These are phyloP conservation scores for Musa beccarii DNA, from an alignment of 176 grass and related monocot species.

Conservation along the genomic window DNA sequence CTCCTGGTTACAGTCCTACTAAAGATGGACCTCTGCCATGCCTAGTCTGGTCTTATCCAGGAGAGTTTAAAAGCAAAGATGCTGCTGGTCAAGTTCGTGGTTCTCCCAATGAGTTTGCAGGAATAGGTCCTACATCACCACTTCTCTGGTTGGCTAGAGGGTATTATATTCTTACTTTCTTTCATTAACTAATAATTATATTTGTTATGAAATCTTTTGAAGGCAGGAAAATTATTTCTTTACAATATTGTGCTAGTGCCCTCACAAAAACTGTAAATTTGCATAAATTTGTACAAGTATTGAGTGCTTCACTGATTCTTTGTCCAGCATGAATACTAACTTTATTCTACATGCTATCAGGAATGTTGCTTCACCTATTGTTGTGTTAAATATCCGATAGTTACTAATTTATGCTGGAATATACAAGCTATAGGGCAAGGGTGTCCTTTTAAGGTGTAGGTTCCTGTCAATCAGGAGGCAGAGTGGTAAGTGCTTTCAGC, in stretches of 20 bases:
- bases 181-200: constrained; percentile 26
- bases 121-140: constrained; percentile 72
- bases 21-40: constrained; percentile 88
- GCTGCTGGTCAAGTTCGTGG: constrained; percentile 97
- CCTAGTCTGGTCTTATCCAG: constrained; percentile 95
- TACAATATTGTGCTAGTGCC: not conserved
- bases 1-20: constrained; percentile 70
- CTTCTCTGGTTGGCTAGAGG: constrained; percentile 97
- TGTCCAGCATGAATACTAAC: too few relatives aligned
- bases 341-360: too few relatives aligned
- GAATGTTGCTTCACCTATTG: too few relatives aligned
- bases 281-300: not conserved
- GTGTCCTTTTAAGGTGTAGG: too few relatives aligned
- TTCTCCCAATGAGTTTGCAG: constrained; percentile 94
- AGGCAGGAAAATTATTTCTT: constrained; percentile 10
- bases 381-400: too few relatives aligned
- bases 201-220: not conserved
- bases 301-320: too few relatives aligned
- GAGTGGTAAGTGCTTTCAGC: too few relatives aligned
- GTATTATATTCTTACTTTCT: constrained; percentile 35
- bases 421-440: too few relatives aligned
- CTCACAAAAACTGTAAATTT: constrained; percentile 3
- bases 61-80: constrained; percentile 99
- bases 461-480: too few relatives aligned
- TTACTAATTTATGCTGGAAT: too few relatives aligned